A percentile compares a stretch with the other conserved stretches of the same genome.
Conservation (phyloP, 306 rosid genomes). For the Argentina anserina region DNA sequence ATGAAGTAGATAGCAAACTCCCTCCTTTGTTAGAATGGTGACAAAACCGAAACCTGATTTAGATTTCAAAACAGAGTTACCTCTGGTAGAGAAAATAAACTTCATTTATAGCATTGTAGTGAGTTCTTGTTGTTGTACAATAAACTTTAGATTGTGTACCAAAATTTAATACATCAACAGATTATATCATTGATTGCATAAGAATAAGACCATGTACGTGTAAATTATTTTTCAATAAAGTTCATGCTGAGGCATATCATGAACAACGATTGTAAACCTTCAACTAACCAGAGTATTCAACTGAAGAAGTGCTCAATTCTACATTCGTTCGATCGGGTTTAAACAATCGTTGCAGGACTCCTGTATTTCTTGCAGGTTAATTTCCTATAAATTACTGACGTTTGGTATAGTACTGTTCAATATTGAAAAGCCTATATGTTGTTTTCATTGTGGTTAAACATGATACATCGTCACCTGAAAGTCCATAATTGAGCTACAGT, state of each 20-base stretch:
- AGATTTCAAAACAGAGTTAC: neutral
- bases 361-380: neutral
- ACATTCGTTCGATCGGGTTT: neutral
- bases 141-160: neutral
- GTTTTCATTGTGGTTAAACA: neutral
- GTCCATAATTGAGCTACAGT: neutral
- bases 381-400: neutral
- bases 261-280: neutral
- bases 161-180: neutral
- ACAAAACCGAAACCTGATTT: neutral
- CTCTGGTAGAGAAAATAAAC: slow-evolving; percentile 2
- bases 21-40: slow-evolving; percentile 20
- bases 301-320: neutral
- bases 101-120: neutral
- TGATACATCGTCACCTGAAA: neutral
- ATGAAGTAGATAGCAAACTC: slow-evolving; percentile 12
- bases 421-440: neutral
- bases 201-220: neutral
- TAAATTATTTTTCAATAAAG: slow-evolving; percentile 1
- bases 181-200: neutral
- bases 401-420: neutral
- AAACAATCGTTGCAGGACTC: neutral
- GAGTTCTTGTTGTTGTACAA: slow-evolving; percentile 15
- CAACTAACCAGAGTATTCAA: neutral
- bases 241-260: neutral